Conservation (phyloP, 805 yeast genomes). For the Myxozyma melibiosi region DNA sequence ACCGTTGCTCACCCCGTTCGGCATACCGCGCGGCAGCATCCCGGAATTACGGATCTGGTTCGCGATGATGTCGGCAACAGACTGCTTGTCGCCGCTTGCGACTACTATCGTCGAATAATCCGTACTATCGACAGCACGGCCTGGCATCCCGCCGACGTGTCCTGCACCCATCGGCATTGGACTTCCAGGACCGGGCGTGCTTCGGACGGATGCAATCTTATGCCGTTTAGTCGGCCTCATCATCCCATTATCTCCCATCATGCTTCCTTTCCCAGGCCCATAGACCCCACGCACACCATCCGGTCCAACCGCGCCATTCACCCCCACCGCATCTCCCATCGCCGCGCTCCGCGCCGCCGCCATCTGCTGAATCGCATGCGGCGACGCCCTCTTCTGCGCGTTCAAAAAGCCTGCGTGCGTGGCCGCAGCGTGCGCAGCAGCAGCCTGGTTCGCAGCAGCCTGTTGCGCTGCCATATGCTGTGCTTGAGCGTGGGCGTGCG, state of each 20-base stretch:
- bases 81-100: constrained; percentile 4
- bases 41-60: constrained; percentile 25
- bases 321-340: neutral
- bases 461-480: constrained; percentile 10
- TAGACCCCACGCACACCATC: neutral
- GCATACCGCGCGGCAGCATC: constrained; percentile 4
- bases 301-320: constrained; percentile 3
- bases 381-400: constrained; percentile 6
- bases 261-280: neutral
- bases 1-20: constrained; percentile 5
- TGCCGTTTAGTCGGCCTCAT: constrained; percentile 6
- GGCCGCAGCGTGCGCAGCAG: constrained; percentile 9
- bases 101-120: neutral
- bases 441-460: constrained; percentile 8
- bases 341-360: constrained; percentile 5
- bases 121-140: neutral
- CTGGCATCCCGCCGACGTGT: constrained; percentile 1
- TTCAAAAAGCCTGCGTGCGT: constrained; percentile 4
- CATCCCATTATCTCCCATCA: neutral
- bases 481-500: constrained; percentile 9
- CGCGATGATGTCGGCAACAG: constrained; percentile 23
- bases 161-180: neutral
- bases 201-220: constrained; percentile 3
- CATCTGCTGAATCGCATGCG: constrained; percentile 6
- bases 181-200: constrained; percentile 6